Conservation (phyloP, 2,329 filamentous ascomycete species). For the Paecilomyces formosus region DNA sequence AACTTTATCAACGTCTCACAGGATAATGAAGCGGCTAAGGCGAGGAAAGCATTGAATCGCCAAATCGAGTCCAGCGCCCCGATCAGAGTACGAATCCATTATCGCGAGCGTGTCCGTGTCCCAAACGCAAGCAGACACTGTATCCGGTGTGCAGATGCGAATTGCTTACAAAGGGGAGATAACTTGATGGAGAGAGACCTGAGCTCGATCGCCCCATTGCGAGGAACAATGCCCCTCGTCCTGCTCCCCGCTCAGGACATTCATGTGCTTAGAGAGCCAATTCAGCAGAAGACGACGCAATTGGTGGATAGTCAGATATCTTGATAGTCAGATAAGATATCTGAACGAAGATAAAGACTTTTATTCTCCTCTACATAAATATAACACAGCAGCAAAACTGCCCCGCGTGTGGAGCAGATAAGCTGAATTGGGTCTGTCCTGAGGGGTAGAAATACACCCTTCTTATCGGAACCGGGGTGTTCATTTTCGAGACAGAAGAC, state of each 20-base stretch:
- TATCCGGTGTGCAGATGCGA: neutral
- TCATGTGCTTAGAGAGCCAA: neutral
- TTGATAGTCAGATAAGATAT: neutral
- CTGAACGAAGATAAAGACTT: neutral
- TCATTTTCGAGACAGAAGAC: neutral
- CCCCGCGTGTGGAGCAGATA: neutral
- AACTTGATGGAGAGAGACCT: neutral
- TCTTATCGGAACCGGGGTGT: neutral
- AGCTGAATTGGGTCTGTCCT: neutral
- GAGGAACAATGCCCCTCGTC: neutral
- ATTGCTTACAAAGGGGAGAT: neutral
- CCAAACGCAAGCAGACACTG: neutral
- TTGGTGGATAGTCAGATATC: neutral
- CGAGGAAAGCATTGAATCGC: neutral
- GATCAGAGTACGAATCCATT: neutral
- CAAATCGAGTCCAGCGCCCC: neutral
- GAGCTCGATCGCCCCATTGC: neutral
- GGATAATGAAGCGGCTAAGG: neutral
- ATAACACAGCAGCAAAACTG: neutral
- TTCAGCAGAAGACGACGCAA: neutral
- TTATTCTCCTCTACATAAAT: neutral
- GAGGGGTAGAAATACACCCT: neutral
- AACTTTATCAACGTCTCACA: neutral
- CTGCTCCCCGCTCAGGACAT: neutral
- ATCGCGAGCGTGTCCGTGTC: neutral